Evolutionary conservation across 805 yeast species (phyloP).

Genomic region (Yarrowia porcina): DNA sequence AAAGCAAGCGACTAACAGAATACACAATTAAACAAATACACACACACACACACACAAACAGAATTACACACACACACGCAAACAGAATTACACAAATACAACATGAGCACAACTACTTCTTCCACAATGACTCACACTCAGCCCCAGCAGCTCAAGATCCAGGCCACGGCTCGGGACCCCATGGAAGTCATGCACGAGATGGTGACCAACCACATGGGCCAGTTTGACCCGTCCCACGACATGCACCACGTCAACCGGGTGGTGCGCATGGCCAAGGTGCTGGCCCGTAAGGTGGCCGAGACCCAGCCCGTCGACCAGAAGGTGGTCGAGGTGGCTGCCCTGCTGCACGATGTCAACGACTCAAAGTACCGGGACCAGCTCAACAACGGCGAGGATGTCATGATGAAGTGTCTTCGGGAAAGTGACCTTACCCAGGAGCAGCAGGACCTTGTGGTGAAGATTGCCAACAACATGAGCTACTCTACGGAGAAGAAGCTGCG

Average conservation of each 20-base stretch:
- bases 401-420: conserved; percentile 26
- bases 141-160: conserved; percentile 15
- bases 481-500: conserved; percentile 34
- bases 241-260: conserved; percentile 37
- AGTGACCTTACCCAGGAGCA: conserved; percentile 29
- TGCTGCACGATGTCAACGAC: conserved; percentile 39
- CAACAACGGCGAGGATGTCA: conserved; percentile 27
- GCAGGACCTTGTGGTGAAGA: conserved; percentile 29
- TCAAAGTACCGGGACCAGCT: conserved; percentile 34
- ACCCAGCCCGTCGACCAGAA: conserved; percentile 29
- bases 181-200: conserved; percentile 5
- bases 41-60: background rate
- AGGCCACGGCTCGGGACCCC: conserved; percentile 13
- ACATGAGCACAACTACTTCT: conserved; percentile 23
- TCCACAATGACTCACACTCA: conserved; percentile 19
- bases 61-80: background rate
- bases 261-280: conserved; percentile 32
- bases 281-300: conserved; percentile 30
- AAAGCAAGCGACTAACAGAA: too few species aligned
- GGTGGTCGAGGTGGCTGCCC: conserved; percentile 38
- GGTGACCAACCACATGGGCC: conserved; percentile 31
- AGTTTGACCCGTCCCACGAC: conserved; percentile 39
- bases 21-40: background rate
- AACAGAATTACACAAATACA: background rate
- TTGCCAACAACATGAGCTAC: conserved; percentile 35